phyloP scores from a whole-genome alignment of 202 grass and related monocot genomes.

The Setaria italica region DNA sequence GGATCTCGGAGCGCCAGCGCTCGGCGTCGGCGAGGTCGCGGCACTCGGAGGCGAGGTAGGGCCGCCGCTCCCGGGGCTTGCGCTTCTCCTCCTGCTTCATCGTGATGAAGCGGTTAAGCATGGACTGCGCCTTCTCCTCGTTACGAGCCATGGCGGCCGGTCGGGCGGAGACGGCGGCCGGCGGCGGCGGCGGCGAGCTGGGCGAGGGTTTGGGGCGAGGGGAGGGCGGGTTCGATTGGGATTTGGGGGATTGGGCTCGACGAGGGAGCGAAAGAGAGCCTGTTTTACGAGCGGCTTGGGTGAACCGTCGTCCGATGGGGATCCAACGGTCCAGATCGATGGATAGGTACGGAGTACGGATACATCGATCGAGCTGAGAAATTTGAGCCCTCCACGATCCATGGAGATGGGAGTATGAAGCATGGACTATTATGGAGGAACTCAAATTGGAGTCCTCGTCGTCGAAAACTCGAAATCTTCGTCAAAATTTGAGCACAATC shows the following conservation, averaged over 20 bases:
- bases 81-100: constrained; percentile 99
- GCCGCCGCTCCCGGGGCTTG: constrained; percentile 93
- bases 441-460: too few species aligned
- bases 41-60: constrained; percentile 94
- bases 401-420: too few species aligned
- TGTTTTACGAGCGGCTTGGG: not conserved
- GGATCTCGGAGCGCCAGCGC: constrained; percentile 94
- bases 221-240: constrained; percentile 28
- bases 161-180: not conserved
- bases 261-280: not conserved
- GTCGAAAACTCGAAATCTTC: too few species aligned
- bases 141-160: constrained; percentile 82
- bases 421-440: too few species aligned
- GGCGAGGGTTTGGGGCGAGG: constrained; percentile 40
- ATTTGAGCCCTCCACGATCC: not conserved
- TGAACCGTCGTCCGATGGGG: not conserved
- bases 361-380: not conserved
- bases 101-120: constrained; percentile 96
- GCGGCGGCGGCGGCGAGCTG: constrained; percentile 24
- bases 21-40: constrained; percentile 92
- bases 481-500: too few species aligned
- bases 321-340: constrained; percentile 5
- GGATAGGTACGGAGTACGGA: not conserved
- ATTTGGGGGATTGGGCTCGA: constrained; percentile 22
- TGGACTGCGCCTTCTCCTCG: constrained; percentile 98